These are phyloP conservation scores for Solanum chacoense DNA, from an alignment of 305 asterid genomes.

Conservation along the genomic window DNA sequence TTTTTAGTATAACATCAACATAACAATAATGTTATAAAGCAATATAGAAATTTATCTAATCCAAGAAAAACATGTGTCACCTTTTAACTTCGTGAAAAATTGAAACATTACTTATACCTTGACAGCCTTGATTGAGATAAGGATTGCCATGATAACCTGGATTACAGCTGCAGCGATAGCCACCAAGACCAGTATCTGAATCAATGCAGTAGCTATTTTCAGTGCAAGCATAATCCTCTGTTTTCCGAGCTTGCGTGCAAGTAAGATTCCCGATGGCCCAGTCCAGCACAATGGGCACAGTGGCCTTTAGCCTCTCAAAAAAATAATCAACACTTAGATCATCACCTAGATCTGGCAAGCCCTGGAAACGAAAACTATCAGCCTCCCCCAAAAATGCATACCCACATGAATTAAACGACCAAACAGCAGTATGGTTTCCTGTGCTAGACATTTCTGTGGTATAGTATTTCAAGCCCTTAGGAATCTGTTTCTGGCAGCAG, in stretches of 20 bases:
- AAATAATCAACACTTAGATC: background rate
- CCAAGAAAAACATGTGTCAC: no score
- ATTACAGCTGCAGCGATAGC: constrained; percentile 24
- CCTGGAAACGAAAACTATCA: constrained; percentile 5
- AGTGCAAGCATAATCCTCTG: constrained; percentile 11
- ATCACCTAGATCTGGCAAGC: constrained; percentile 8
- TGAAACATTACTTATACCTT: constrained; percentile 3
- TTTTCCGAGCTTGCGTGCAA: constrained; percentile 7
- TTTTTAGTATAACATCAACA: no score
- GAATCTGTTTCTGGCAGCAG: constrained; percentile 32
- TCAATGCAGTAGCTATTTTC: constrained; percentile 14
- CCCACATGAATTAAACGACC: constrained; percentile 14
- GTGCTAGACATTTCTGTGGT: background rate
- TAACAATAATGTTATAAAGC: no score
- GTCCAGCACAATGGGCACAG: constrained; percentile 18
- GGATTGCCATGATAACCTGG: constrained; percentile 27
- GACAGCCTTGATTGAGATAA: constrained; percentile 26
- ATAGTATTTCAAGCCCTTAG: constrained; percentile 12
- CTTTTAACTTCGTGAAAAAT: no score
- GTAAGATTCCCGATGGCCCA: constrained; percentile 24
- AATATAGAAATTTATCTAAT: no score
- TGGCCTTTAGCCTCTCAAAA: background rate
- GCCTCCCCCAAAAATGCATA: constrained; percentile 26
- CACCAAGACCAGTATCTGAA: constrained; percentile 9
- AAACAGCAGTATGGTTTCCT: constrained; percentile 2